These are phyloP conservation scores for Lachancea sp. DNA, from an alignment of 805 yeast genomes.

Conservation along the genomic window DNA sequence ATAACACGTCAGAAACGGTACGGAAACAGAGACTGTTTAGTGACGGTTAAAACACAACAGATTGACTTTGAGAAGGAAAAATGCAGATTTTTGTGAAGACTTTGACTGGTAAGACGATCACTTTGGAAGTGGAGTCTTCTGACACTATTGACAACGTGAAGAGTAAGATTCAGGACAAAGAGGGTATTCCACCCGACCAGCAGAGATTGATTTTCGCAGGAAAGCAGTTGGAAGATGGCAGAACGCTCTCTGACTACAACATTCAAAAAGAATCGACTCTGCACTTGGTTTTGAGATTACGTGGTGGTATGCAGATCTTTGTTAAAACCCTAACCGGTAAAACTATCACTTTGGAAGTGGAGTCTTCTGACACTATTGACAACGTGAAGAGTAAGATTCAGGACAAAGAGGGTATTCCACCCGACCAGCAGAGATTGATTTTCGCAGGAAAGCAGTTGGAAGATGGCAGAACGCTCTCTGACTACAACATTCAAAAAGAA, in stretches of 20 bases:
- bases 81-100: conserved; percentile 96
- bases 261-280: conserved; percentile 65
- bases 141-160: conserved; percentile 91
- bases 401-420: conserved; percentile 88
- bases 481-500: conserved; percentile 94
- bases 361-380: conserved; percentile 92
- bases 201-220: conserved; percentile 66
- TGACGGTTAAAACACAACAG: neutral
- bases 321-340: conserved; percentile 87
- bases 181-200: conserved; percentile 67
- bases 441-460: conserved; percentile 96
- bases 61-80: conserved; percentile 46
- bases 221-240: conserved; percentile 65
- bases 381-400: conserved; percentile 92
- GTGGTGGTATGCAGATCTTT: conserved; percentile 80
- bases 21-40: neutral
- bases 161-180: conserved; percentile 65
- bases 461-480: conserved; percentile 91
- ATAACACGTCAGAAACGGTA: neutral
- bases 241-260: conserved; percentile 66
- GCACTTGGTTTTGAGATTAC: conserved; percentile 65
- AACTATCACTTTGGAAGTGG: conserved; percentile 80
- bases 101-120: conserved; percentile 95
- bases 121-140: conserved; percentile 87
- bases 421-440: conserved; percentile 92